These are phyloP conservation scores for Eustoma russellianum DNA, from an alignment of 257 asterid genomes.

Conservation along the genomic window DNA sequence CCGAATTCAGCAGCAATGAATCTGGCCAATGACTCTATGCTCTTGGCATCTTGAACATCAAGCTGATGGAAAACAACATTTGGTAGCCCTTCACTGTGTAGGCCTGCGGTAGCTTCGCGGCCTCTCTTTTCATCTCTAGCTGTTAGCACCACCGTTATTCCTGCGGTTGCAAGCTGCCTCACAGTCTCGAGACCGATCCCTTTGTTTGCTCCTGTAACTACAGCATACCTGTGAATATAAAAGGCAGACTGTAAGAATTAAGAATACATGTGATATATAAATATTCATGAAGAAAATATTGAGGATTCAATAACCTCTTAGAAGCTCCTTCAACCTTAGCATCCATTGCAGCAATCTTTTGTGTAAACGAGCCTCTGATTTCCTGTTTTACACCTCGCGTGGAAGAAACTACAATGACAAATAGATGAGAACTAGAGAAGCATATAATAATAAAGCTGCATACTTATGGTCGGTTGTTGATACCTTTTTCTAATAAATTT, in stretches of 20 bases:
- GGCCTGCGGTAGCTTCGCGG: constrained; percentile 30
- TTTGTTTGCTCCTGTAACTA: constrained; percentile 82
- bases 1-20: constrained; percentile 41
- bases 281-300: background rate
- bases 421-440: too few relatives aligned
- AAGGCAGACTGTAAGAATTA: background rate
- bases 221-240: constrained; percentile 43
- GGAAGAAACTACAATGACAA: background rate
- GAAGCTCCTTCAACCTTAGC: constrained; percentile 13
- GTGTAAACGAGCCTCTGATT: constrained; percentile 2
- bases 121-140: constrained; percentile 61
- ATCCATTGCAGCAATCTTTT: constrained; percentile 20
- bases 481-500: too few relatives aligned
- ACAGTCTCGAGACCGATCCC: constrained; percentile 80
- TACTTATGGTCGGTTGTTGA: too few relatives aligned
- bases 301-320: constrained; percentile 18
- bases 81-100: constrained; percentile 46
- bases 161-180: constrained; percentile 56
- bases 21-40: constrained; percentile 38
- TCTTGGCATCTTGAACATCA: constrained; percentile 50
- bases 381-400: constrained; percentile 1
- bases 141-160: constrained; percentile 54
- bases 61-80: constrained; percentile 70
- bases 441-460: too few relatives aligned
- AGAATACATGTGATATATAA: background rate